phyloP scores from a whole-genome alignment of 192 early-diverging fungal genomes.

The Dissophora ornata region DNA sequence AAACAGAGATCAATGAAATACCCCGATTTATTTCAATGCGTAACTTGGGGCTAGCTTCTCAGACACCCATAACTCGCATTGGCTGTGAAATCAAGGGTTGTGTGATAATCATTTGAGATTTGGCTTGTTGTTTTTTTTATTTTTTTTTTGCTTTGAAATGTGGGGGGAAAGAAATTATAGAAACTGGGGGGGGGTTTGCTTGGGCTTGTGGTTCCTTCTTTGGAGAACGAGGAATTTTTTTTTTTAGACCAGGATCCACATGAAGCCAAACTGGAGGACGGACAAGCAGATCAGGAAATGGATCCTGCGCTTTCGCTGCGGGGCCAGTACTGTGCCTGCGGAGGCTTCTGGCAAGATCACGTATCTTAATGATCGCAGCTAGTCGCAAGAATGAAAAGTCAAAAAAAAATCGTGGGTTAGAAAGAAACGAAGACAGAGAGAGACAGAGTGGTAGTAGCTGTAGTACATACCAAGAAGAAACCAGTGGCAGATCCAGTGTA shows the following conservation, averaged over 20 bases:
- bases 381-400: conserved; percentile 2
- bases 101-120: too few species aligned
- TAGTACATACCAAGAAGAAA: conserved; percentile 85
- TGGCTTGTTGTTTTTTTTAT: too few species aligned
- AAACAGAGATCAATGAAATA: too few species aligned
- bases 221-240: too few species aligned
- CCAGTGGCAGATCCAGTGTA: conserved; percentile 84
- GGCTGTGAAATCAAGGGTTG: too few species aligned
- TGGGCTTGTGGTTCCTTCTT: background rate
- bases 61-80: too few species aligned
- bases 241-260: conserved; percentile 82
- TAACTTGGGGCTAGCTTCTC: too few species aligned
- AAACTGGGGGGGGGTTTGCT: too few species aligned
- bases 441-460: too few species aligned
- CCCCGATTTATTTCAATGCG: too few species aligned
- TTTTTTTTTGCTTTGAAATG: too few species aligned
- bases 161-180: too few species aligned
- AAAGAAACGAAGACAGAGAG: background rate
- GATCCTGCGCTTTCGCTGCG: conserved; percentile 84
- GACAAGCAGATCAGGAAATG: conserved; percentile 91
- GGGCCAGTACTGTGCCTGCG: conserved; percentile 66
- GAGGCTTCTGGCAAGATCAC: conserved; percentile 78
- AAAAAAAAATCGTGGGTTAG: conserved; percentile 4
- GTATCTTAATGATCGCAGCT: conserved; percentile 80
- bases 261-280: conserved; percentile 81